phyloP scores from a whole-genome alignment of 2,329 filamentous ascomycete species.

The Xylaria digitata region DNA sequence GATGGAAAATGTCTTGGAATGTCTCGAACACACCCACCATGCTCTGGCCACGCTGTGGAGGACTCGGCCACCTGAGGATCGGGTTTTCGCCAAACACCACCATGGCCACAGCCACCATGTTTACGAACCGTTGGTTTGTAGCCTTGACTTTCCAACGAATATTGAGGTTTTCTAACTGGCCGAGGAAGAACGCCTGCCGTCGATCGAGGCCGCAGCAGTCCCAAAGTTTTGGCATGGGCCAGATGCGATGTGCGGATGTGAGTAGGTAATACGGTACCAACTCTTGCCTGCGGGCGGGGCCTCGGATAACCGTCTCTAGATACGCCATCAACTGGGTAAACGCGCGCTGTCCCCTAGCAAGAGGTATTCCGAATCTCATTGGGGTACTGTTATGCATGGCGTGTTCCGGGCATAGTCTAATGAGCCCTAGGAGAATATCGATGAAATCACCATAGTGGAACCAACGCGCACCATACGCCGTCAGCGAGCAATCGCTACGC shows the following conservation, averaged over 20 bases:
- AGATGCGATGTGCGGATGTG: no score
- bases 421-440: not conserved
- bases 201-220: constrained; percentile 4
- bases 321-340: not conserved
- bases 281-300: no score
- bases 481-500: not conserved
- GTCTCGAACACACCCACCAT: not conserved
- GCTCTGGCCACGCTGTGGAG: no score
- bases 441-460: not conserved
- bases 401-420: not conserved
- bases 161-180: not conserved
- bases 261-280: no score
- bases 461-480: not conserved
- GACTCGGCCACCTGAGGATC: not conserved
- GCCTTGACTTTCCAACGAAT: no score
- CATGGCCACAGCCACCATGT: not conserved
- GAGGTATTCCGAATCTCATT: not conserved
- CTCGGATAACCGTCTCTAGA: no score
- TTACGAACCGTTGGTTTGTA: not conserved
- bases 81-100: constrained; percentile 3
- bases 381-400: not conserved
- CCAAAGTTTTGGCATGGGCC: not conserved
- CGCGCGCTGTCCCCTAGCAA: not conserved
- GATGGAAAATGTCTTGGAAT: not conserved
- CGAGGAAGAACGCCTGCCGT: constrained; percentile 7